Evolutionary conservation across 1,139 yeast species (phyloP), one percentile per base, ranked within the genome.

Genomic region (Yamadazyma aaseri): DNA sequence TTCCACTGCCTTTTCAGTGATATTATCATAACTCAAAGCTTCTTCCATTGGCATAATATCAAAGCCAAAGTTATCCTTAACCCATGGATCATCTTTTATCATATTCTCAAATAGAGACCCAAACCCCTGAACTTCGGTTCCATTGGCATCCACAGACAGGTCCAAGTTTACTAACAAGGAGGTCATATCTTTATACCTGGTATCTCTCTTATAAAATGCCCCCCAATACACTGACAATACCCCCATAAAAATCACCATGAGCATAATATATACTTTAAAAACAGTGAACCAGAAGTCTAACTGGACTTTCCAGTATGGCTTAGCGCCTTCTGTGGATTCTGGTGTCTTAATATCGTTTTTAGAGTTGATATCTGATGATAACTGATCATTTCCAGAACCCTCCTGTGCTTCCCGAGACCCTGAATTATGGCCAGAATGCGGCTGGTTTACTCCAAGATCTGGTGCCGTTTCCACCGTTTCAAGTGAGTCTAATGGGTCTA

Each of bases 211-310:
- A 48, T 63, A 79, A 48, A 71, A 57, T 1, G 82, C 60, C 1
- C 83, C 86, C 84, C 86, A 79, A 49, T 75, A 80, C 12, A 80
- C 55, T 3, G 81, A 67, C 39, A 79, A 62, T 7, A 72, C 45
- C 5, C 53, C 62, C 21, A 60, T 34, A 24, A 55, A 58, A 30
- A 59, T 45, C 34, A 23, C 15, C 9, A 36, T 13, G 2, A 36
- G 9, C 12, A 22, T 9, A 16, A 26, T 3, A 15, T 32, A 32
- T 14, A 26, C 27, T 12, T n/a, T 7, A 14, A 29, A 13, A 8
- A 29, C 26, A 3, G 32, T 29, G 11, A 12, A 17, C 28, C 18
- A 21, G 26, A 29, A 23, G 10, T 10, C 29, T 20, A 25, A 24
- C n/a, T n/a, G n/a, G n/a, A n/a, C n/a, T n/a, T n/a, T n/a, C n/a